Evolutionary conservation across 805 yeast genomes (phyloP).

Genomic region (Zygoascus biomembranicola): DNA sequence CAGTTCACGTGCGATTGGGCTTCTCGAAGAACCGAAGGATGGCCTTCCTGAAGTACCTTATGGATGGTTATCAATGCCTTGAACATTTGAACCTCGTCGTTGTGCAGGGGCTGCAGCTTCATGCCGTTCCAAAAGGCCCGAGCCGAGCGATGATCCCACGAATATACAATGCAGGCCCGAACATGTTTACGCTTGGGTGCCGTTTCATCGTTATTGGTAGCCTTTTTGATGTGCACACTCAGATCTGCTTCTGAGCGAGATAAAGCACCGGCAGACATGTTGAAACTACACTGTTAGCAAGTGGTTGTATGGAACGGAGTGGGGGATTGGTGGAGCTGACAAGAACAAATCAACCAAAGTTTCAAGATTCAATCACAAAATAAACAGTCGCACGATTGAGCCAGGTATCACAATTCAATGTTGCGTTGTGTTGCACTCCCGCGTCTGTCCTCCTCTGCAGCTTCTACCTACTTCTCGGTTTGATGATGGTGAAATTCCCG

Average conservation of each 20-base stretch:
- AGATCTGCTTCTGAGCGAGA: conserved; percentile 32
- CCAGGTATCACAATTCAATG: no score
- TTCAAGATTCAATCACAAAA: no score
- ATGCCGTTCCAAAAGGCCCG: conserved; percentile 78
- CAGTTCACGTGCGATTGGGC: conserved; percentile 73
- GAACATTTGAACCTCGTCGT: conserved; percentile 76
- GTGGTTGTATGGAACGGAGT: no score
- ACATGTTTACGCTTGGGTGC: conserved; percentile 97
- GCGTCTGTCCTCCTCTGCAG: no score
- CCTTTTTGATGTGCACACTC: conserved; percentile 59
- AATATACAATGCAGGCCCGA: conserved; percentile 86
- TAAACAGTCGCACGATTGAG: no score
- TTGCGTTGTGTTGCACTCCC: no score
- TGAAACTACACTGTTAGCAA: background rate
- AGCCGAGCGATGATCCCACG: conserved; percentile 90
- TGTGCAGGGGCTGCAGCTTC: conserved; percentile 69
- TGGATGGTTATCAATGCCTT: conserved; percentile 81
- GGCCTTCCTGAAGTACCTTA: conserved; percentile 97
- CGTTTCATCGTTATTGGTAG: conserved; percentile 74
- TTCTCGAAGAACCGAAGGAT: conserved; percentile 70
- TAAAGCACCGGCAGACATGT: conserved; percentile 18
- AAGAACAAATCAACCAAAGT: no score
- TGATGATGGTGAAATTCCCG: background rate
- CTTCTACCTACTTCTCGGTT: background rate
- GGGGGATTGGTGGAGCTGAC: no score